Evolutionary conservation across 208 protist genomes (phyloP), one percentile per base, ranked within the genome.

Genomic region (Trypanosoma theileri): DNA sequence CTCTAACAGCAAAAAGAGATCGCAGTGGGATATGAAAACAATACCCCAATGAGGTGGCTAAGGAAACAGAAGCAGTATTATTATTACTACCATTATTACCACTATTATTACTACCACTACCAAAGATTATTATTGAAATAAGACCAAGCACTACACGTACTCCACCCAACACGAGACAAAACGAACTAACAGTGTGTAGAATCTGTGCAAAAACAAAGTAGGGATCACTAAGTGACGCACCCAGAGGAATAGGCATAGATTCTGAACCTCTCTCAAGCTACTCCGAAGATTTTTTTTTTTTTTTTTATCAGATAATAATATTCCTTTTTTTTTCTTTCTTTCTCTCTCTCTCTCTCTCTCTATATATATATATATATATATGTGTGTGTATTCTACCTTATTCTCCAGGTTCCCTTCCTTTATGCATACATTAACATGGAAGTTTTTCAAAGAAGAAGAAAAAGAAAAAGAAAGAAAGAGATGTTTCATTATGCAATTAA

Each of bases 121-220:
- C 17, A 51, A 44, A 44, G n/a, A 69, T 44, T 0, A 61, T 14
- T 22, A 89, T 22, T 51, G 69, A 70, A 19, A 67, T 48, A 22
- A 89, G 11, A n/a, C 69, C 81, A 21, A 93, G 65, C 44, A 79
- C 10, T 4, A 86, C 65, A 17, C 80, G 76, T 8, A 68, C 59
- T 9, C 73, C 54, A 14, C 84, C 82, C 4, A 93, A 68, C 22
- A 84, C 48, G 13, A 89, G 19, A 53, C 87, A 81, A 66, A 91
- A 89, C 0, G 84, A 42, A 42, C 82, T 88, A n/a, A 85, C 53
- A 21, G 51, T 73, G 71, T 93, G 71, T 13, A 88, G 6, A 42
- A 93, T 90, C 64, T 93, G 87, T 9, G 79, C 66, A 44, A 89
- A 68, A 0, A 89, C 71, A 64, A 81, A 93, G 4, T 73, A 19